Evolutionary conservation across 352 stramenopile species (phyloP), one percentile per base, ranked within the genome.

Genomic region (Globisporangium apiculatum): DNA sequence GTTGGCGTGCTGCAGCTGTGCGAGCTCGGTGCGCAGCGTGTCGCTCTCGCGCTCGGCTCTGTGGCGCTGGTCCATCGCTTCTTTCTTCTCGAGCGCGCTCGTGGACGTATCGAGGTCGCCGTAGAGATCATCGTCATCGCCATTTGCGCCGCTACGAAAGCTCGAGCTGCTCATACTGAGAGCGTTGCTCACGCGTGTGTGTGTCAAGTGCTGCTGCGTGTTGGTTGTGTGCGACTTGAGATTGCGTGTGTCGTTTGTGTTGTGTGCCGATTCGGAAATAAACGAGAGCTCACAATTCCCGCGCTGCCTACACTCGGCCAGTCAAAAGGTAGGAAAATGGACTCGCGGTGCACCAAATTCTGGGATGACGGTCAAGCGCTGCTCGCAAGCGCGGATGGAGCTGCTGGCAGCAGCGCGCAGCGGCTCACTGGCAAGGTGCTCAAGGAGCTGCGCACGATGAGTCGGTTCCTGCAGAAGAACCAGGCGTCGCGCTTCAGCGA

Each of bases 51-150:
- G 52, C 64, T 89, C 76, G 2, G 78, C 68, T 46, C 69, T 70
- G 31, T 64, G 68, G 60, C 89, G 84, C 37, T 77, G 67, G 48
- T 82, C 67, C 24, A 84, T 53, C 17, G 72, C 70, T 38, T 88
- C 79, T 59, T 78, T 88, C 67, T 85, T 84, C 53, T 73, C 71
- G 17, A 90, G 68, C 17, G 81, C 81, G 43, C 68, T 76, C 45
- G 72, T 83, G 42, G 83, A 94, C 42, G 81, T 91, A 70, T 94
- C 81, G 49, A 94, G 73, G 57, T 94, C 83, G 37, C 76, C 76
- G 58, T 94, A 91, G 52, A 94, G 66, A 61, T 92, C 83, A 53
- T 89, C 72, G 36, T 66, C 68, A 36, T 2, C 36, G 31, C 36
- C 40, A 12, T 12, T 12, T 1, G 7, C 40, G 40, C 40, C 40